A percentile compares a stretch with the other conserved stretches of the same genome.
phyloP scores from a whole-genome alignment of 768 basidiomycete species.

The Russula abietina region DNA sequence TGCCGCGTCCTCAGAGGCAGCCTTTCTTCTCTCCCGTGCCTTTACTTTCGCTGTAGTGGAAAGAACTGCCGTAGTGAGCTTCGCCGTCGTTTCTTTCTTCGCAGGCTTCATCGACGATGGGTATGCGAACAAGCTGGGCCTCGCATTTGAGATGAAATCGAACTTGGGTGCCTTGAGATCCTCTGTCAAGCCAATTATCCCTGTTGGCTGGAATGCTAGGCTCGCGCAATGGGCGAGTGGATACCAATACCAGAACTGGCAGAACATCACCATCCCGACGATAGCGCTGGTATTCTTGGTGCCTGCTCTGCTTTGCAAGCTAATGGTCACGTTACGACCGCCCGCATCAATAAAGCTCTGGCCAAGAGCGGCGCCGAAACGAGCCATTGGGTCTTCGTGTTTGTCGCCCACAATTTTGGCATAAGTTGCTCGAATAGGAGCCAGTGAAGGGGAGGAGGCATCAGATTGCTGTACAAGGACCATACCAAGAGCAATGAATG shows the following conservation, averaged over 20 bases:
- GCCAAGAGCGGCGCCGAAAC: slow-evolving; percentile 92
- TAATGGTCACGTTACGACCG: slow-evolving; percentile 93
- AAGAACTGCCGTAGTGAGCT: slow-evolving; percentile 90
- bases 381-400: slow-evolving; percentile 98
- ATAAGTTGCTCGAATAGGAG: slow-evolving; percentile 77
- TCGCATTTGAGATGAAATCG: slow-evolving; percentile 84
- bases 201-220: slow-evolving; percentile 92
- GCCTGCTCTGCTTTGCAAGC: slow-evolving; percentile 86
- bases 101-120: slow-evolving; percentile 80
- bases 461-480: slow-evolving; percentile 95
- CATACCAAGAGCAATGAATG: slow-evolving; percentile 93
- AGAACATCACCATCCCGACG: slow-evolving; percentile 97
- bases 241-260: slow-evolving; percentile 99
- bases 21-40: slow-evolving; percentile 90
- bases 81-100: slow-evolving; percentile 86
- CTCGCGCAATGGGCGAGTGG: slow-evolving; percentile 91
- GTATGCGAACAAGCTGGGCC: slow-evolving; percentile 89
- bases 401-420: slow-evolving; percentile 89
- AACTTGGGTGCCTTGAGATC: slow-evolving; percentile 91
- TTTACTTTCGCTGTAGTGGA: slow-evolving; percentile 98
- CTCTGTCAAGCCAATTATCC: slow-evolving; percentile 84
- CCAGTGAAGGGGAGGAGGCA: slow-evolving; percentile 75
- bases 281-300: slow-evolving; percentile 90
- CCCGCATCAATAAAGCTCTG: slow-evolving; percentile 98
- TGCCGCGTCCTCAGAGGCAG: slow-evolving; percentile 75